These are phyloP conservation scores for Fusarium bactridioides DNA, from an alignment of 2,329 filamentous ascomycete genomes.

Conservation along the genomic window DNA sequence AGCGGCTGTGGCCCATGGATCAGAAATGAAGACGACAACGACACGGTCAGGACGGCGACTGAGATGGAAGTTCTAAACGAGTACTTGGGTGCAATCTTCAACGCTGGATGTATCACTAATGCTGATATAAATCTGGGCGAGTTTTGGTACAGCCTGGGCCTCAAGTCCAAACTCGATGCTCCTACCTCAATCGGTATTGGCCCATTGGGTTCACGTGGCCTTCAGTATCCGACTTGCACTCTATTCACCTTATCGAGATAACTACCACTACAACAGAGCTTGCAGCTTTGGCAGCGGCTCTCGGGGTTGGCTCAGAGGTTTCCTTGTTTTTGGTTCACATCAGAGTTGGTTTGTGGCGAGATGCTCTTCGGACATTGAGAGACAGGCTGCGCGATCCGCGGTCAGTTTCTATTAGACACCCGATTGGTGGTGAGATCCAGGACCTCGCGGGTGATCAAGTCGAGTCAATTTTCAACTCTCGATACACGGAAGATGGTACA, in stretches of 20 bases:
- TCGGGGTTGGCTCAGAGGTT: rapidly evolving
- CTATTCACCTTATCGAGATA: not conserved
- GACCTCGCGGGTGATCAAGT: rapidly evolving
- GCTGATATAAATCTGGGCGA: not conserved
- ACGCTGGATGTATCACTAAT: not conserved
- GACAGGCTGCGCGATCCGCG: not conserved
- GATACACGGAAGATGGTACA: not conserved
- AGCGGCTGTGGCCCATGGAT: not conserved
- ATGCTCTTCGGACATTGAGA: not conserved
- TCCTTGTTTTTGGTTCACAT: not conserved
- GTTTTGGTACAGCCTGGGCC: not conserved
- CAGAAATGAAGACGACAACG: not conserved
- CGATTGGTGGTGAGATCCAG: not conserved
- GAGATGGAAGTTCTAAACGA: not conserved
- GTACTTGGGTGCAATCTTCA: not conserved
- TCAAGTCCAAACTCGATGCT: not conserved
- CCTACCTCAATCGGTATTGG: not conserved
- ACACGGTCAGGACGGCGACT: not conserved
- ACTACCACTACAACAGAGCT: not conserved
- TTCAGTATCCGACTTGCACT: rapidly evolving
- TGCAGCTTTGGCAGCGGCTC: not conserved
- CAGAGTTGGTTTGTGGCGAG: not conserved
- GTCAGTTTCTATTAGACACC: not conserved
- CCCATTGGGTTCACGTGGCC: not conserved
- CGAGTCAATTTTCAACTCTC: rapidly evolving